Conservation (phyloP, 495 filamentous ascomycete genomes). For the Annulohypoxylon bovei region DNA sequence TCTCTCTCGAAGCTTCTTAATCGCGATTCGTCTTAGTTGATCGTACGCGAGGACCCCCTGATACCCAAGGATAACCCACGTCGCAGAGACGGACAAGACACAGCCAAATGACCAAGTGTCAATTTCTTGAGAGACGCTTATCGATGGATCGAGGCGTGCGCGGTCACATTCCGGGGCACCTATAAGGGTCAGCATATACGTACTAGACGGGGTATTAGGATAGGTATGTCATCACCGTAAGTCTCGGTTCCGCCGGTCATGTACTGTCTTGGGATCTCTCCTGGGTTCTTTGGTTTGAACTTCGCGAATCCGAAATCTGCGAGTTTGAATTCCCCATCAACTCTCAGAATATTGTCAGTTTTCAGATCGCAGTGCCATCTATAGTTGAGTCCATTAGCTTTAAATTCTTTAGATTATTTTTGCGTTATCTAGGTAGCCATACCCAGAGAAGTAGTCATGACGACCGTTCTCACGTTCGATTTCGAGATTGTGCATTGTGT, state of each 20-base stretch:
- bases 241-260: constrained; percentile 50
- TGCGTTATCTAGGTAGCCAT: too few species aligned
- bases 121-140: constrained; percentile 45
- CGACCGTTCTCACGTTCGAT: constrained; percentile 18
- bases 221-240: constrained; percentile 44
- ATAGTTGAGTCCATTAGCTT: not conserved
- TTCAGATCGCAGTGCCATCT: constrained; percentile 57
- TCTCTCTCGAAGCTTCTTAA: constrained; percentile 12
- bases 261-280: constrained; percentile 1
- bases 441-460: constrained; percentile 10
- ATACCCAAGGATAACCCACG: constrained; percentile 53
- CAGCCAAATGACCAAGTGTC: constrained; percentile 58
- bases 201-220: too few species aligned
- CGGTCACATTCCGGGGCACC: constrained; percentile 27
- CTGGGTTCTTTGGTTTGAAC: constrained; percentile 41
- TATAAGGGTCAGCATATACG: constrained; percentile 1
- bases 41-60: constrained; percentile 25
- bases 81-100: constrained; percentile 54
- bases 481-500: constrained; percentile 46
- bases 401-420: not conserved
- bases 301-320: constrained; percentile 54
- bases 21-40: not conserved
- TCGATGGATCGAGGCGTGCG: constrained; percentile 22
- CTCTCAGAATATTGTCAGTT: constrained; percentile 53
- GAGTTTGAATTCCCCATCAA: constrained; percentile 53